Conservation (phyloP, 164 flowering plant genomes). For the Tetracentron sinense region DNA sequence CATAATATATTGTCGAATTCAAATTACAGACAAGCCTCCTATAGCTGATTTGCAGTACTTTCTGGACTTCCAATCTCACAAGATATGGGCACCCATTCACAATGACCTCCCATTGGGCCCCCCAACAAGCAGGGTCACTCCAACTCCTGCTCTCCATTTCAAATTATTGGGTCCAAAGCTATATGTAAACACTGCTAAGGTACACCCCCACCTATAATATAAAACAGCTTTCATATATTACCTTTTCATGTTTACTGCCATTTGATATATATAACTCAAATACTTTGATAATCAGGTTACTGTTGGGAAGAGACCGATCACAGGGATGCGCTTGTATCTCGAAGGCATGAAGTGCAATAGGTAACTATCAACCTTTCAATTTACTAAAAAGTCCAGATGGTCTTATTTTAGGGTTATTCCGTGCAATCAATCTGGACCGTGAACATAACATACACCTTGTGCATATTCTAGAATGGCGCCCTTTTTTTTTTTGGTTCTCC, state of each 20-base stretch:
- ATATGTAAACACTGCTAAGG: slow-evolving; percentile 64
- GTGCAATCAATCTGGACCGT: too few species aligned
- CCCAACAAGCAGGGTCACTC: slow-evolving; percentile 25
- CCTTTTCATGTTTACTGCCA: neutral
- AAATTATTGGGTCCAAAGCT: slow-evolving; percentile 72
- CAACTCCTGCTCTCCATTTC: slow-evolving; percentile 45
- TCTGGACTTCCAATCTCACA: slow-evolving; percentile 63
- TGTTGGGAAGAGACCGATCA: slow-evolving; percentile 57
- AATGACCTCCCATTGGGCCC: slow-evolving; percentile 62
- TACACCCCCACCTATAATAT: slow-evolving; percentile 10
- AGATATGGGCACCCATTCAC: slow-evolving; percentile 73
- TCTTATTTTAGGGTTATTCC: too few species aligned
- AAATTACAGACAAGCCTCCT: slow-evolving; percentile 71
- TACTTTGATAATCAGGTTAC: slow-evolving; percentile 37
- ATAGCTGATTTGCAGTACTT: slow-evolving; percentile 56
- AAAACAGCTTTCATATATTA: neutral
- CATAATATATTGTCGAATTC: neutral
- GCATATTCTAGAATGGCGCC: too few species aligned
- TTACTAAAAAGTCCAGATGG: too few species aligned
- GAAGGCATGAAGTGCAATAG: slow-evolving; percentile 74
- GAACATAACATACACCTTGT: too few species aligned
- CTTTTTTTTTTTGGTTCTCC: too few species aligned
- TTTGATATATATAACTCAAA: neutral
- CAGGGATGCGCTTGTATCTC: slow-evolving; percentile 74
- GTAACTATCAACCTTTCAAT: slow-evolving; percentile 22